A percentile compares a stretch with the other conserved stretches of the same genome.
These are phyloP conservation scores for Penstemon davidsonii DNA, from an alignment of 257 asterid species.

Conservation along the genomic window DNA sequence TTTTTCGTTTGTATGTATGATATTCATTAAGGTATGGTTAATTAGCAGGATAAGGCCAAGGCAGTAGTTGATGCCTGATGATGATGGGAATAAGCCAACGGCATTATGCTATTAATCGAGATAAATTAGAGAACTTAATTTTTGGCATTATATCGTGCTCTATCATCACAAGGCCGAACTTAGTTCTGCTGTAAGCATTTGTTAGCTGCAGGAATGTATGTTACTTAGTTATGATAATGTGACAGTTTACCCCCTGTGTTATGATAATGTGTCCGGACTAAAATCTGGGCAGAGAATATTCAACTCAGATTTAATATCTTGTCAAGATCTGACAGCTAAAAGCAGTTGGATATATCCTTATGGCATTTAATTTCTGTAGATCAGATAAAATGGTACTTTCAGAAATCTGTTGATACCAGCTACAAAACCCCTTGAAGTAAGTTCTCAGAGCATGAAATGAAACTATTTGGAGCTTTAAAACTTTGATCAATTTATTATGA, in stretches of 20 bases:
- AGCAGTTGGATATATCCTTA: not conserved
- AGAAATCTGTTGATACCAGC: conserved; percentile 17
- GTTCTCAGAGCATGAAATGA: conserved; percentile 2
- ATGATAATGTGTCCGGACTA: too few relatives aligned
- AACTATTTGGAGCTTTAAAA: conserved; percentile 26
- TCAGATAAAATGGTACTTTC: not conserved
- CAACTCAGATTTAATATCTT: not conserved
- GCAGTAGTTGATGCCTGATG: conserved; percentile 42
- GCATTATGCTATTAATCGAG: too few relatives aligned
- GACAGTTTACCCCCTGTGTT: too few relatives aligned
- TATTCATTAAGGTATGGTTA: not conserved
- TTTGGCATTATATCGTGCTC: too few relatives aligned
- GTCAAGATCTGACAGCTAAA: not conserved
- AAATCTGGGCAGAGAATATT: too few relatives aligned
- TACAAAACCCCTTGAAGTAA: conserved; percentile 13
- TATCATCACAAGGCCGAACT: too few relatives aligned
- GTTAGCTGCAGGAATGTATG: too few relatives aligned
- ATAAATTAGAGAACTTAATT: too few relatives aligned
- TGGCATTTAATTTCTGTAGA: not conserved
- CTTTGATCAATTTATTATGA: conserved; percentile 33
- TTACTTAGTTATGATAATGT: too few relatives aligned
- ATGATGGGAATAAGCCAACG: not conserved
- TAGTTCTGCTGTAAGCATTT: too few relatives aligned
- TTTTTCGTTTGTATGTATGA: not conserved
- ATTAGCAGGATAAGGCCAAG: conserved; percentile 41